Evolutionary conservation across 345 rosid genomes (phyloP), one percentile per base, ranked within the genome.

Genomic region (Tarenaya hassleriana): DNA sequence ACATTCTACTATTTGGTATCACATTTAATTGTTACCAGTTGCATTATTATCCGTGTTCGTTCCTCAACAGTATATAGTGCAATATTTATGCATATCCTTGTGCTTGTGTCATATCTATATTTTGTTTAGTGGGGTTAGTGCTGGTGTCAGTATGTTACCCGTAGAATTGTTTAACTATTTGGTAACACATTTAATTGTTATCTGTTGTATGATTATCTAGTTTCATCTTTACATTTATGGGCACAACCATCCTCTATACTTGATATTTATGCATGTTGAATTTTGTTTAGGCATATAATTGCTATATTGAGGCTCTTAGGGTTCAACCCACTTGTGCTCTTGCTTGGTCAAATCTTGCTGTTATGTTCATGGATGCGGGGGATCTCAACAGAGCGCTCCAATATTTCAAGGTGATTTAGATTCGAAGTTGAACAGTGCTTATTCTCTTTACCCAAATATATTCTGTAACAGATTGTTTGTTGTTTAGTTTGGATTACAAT

Each of bases 341-440:
- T 61, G 95, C 95, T 16, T 85, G 95, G 90, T 85, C 90, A 39
- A 85, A 82, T 71, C 84, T 85, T 73, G 95, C 90, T 20, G 90
- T 84, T 62, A 82, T 85, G 50, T 85, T 79, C 58, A 77, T 85
- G 95, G 95, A 85, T 69, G 71, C 87, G 24, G 95, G 95, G 44
- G 95, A 85, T 69, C 73, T 77, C 53, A 74, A 78, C 58, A 73
- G 80, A 63, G 90, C 95, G 21, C 78, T 80, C 54, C 87, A 82
- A 35, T 85, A 85, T 56, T 85, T 82, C 50, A 78, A 85, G 90
- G 95, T 79, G 39, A 24, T 24, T 24, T 24, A 24, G 29, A 24
- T 24, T 24, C 29, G 2, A 5, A 24, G 5, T 24, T 24, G 29
- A 24, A n/a, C n/a, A n/a, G 29, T 42, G 32, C n/a, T 32, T 55